Conservation (phyloP, 1,284 basidiomycete genomes). For the Dichomitus squalens region DNA sequence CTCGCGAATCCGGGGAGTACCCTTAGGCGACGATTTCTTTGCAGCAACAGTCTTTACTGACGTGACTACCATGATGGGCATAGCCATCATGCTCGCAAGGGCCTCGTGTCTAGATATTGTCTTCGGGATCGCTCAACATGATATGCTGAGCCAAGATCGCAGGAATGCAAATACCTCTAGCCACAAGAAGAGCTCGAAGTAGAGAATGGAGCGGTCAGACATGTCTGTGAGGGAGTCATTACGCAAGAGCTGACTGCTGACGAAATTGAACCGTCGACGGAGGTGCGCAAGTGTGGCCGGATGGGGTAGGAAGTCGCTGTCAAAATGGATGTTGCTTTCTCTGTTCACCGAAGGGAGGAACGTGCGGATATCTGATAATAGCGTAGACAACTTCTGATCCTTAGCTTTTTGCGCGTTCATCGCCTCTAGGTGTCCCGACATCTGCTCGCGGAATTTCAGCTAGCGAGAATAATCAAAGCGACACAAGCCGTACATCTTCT, state of each 20-base stretch:
- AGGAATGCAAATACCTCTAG: conserved; percentile 64
- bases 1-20: conserved; percentile 60
- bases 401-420: conserved; percentile 68
- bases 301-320: conserved; percentile 87
- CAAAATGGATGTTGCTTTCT: conserved; percentile 59
- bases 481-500: conserved; percentile 76
- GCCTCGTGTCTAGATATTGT: conserved; percentile 90
- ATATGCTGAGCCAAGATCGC: neutral
- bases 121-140: conserved; percentile 38
- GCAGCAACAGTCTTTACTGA: conserved; percentile 65
- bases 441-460: conserved; percentile 45
- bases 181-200: conserved; percentile 89
- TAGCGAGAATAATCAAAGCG: neutral
- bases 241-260: conserved; percentile 80
- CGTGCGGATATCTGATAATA: conserved; percentile 70
- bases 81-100: conserved; percentile 91
- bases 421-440: conserved; percentile 77
- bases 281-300: conserved; percentile 89
- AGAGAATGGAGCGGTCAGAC: conserved; percentile 85
- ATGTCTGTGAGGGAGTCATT: conserved; percentile 93
- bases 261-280: conserved; percentile 83
- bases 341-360: conserved; percentile 83
- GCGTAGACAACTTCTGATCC: conserved; percentile 68
- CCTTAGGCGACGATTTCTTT: conserved; percentile 46
- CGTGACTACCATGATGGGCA: conserved; percentile 87